These are phyloP conservation scores for Mycena citricolor DNA, from an alignment of 1,284 basidiomycete species.

Conservation along the genomic window DNA sequence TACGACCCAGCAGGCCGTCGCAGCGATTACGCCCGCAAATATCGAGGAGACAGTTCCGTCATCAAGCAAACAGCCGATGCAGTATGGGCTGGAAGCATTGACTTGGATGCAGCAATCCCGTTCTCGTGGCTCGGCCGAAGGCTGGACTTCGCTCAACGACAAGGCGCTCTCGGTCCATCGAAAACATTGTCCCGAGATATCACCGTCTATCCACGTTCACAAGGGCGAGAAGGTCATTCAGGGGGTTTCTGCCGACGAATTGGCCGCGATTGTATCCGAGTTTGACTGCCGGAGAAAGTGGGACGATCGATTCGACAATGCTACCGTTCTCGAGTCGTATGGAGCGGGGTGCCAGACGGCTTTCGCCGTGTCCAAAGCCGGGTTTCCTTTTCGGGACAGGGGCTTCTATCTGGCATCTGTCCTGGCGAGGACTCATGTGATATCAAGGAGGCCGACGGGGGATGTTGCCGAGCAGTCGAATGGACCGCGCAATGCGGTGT, in stretches of 20 bases:
- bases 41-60: constrained; percentile 45
- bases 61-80: constrained; percentile 65
- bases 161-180: constrained; percentile 81
- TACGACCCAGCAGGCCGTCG: constrained; percentile 71
- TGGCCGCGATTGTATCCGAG: constrained; percentile 72
- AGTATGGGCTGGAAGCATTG: constrained; percentile 77
- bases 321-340: constrained; percentile 74
- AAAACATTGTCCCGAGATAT: constrained; percentile 76
- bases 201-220: constrained; percentile 81
- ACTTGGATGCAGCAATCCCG: constrained; percentile 79
- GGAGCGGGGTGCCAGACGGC: constrained; percentile 74
- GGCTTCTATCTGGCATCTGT: constrained; percentile 83
- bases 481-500: constrained; percentile 55
- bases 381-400: constrained; percentile 90
- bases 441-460: constrained; percentile 24
- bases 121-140: constrained; percentile 58
- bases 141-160: constrained; percentile 83
- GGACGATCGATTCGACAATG: constrained; percentile 83
- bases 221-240: constrained; percentile 92
- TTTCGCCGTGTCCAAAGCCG: constrained; percentile 70
- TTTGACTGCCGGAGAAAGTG: constrained; percentile 76
- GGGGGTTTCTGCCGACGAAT: constrained; percentile 91
- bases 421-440: constrained; percentile 58
- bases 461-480: constrained; percentile 39
- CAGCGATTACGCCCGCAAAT: constrained; percentile 62